phyloP scores from a whole-genome alignment of 345 rosid genomes.

The Eucalyptus camaldulensis region DNA sequence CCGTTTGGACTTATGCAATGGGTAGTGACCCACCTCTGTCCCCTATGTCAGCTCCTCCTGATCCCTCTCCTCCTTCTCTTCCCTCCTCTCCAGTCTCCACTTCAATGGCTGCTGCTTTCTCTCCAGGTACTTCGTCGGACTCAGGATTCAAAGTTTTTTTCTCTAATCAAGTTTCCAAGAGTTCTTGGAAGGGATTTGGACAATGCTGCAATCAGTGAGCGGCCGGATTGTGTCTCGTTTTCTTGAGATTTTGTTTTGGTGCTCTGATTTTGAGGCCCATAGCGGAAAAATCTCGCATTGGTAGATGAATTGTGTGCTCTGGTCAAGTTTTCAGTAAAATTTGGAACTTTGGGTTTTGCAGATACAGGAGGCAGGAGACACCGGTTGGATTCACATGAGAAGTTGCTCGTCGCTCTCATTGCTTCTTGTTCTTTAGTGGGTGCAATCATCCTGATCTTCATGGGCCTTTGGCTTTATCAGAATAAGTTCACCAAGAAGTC shows the following conservation, averaged over 20 bases:
- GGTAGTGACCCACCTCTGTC: not conserved
- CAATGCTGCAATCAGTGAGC: not conserved
- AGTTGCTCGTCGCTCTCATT: constrained; percentile 29
- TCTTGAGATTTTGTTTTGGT: not conserved
- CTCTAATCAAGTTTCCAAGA: not conserved
- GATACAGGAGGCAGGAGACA: constrained; percentile 35
- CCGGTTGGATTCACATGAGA: constrained; percentile 27
- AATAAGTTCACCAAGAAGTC: constrained; percentile 10
- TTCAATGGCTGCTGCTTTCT: not conserved
- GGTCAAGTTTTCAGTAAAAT: not conserved
- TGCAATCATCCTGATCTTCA: constrained; percentile 19
- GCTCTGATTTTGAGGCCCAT: not conserved
- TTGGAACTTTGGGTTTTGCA: not conserved
- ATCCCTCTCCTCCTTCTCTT: not conserved
- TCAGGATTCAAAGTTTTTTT: not conserved
- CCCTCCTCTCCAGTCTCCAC: not conserved
- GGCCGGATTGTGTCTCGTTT: not conserved
- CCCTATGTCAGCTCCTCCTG: not conserved
- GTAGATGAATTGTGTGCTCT: not conserved
- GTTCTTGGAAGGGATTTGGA: not conserved
- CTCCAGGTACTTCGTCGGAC: not conserved
- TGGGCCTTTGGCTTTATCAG: constrained; percentile 34
- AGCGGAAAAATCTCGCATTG: not conserved
- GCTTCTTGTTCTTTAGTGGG: constrained; percentile 40
- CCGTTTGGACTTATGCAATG: not conserved